Evolutionary conservation across 805 yeast genomes (phyloP).

Genomic region (Candida incommunis): DNA sequence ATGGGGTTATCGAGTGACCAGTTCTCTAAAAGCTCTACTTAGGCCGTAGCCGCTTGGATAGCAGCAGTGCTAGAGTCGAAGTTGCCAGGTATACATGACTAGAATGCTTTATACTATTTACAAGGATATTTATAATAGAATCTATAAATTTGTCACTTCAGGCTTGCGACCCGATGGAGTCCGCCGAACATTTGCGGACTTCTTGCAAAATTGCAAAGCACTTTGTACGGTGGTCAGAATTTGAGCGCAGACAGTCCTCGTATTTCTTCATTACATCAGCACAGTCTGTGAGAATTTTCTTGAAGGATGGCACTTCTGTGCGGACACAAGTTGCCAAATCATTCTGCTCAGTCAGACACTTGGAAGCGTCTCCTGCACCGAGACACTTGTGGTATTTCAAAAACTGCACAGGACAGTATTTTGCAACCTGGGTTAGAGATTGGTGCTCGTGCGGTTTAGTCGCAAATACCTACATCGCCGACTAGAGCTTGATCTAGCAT

Average conservation of each 20-base stretch:
- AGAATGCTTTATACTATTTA: not conserved
- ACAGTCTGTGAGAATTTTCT: slow-evolving; percentile 51
- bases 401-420: slow-evolving; percentile 60
- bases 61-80: no score
- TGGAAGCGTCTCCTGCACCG: slow-evolving; percentile 34
- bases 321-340: slow-evolving; percentile 50
- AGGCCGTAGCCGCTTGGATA: no score
- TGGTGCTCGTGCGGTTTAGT: no score
- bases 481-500: slow-evolving; percentile 57
- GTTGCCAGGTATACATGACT: no score
- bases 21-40: no score
- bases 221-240: slow-evolving; percentile 29
- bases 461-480: slow-evolving; percentile 40
- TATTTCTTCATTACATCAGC: slow-evolving; percentile 42
- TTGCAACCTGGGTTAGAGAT: slow-evolving; percentile 34
- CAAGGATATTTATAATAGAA: no score
- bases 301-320: slow-evolving; percentile 53
- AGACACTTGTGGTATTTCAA: slow-evolving; percentile 63
- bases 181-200: slow-evolving; percentile 52
- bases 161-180: no score
- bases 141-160: no score
- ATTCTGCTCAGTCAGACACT: slow-evolving; percentile 42
- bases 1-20: no score
- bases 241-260: slow-evolving; percentile 46
- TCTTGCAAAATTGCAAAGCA: slow-evolving; percentile 40